Percentiles rank a stretch among this genome's conserved stretches.
Evolutionary conservation across 352 stramenopile genomes (phyloP).

Genomic region (Thraustochytrium striatum): DNA sequence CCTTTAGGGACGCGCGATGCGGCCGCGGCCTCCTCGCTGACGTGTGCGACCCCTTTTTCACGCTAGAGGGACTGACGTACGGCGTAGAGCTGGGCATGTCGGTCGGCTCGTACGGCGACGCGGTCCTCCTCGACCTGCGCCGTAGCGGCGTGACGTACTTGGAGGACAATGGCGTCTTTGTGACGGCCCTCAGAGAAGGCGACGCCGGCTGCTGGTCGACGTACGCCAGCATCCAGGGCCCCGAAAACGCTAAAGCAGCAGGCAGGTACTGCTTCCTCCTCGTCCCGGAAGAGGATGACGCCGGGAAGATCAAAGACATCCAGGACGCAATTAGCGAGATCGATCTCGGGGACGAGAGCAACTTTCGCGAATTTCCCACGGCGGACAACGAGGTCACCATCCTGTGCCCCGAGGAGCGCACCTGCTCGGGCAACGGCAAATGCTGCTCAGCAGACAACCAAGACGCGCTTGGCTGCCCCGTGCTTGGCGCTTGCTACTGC

Average conservation of each 20-base stretch:
- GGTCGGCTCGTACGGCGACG: not conserved
- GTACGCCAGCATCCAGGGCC: not conserved
- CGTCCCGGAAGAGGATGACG: conserved; percentile 1
- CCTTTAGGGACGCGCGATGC: no score
- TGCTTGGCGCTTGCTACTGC: conserved; percentile 27
- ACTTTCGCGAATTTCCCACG: not conserved
- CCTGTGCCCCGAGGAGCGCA: not conserved
- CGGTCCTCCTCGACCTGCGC: not conserved
- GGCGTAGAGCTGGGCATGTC: no score
- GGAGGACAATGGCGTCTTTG: not conserved
- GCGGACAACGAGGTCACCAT: not conserved
- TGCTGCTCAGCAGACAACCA: conserved; percentile 3
- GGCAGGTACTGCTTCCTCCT: conserved; percentile 15
- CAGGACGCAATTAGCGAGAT: not conserved
- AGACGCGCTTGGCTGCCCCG: not conserved
- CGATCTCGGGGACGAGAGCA: not conserved
- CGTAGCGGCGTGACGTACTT: not conserved
- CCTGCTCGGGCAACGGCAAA: conserved; percentile 20
- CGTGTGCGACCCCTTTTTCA: no score
- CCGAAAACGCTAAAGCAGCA: not conserved
- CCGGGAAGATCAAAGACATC: not conserved
- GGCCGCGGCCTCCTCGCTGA: no score
- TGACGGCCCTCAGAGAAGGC: not conserved
- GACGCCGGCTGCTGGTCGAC: not conserved
- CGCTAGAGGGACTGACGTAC: no score